phyloP scores from a whole-genome alignment of 768 basidiomycete genomes.

The Termitomyces sp. region DNA sequence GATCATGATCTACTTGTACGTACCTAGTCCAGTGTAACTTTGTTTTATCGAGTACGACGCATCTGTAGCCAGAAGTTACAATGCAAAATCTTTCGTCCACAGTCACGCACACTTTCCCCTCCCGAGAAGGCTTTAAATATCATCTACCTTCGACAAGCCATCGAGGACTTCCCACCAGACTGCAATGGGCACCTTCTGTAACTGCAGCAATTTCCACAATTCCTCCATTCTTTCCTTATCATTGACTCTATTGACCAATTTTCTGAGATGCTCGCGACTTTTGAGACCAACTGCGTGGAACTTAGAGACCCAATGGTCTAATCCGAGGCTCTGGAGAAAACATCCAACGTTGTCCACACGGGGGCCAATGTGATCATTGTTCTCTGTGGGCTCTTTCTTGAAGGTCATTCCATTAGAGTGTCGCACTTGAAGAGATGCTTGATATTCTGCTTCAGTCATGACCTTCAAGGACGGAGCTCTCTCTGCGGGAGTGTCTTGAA shows the following conservation, averaged over 20 bases:
- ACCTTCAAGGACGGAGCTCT: not conserved
- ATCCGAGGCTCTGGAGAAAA: not conserved
- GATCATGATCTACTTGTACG: too few species aligned
- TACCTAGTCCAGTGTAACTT: not conserved
- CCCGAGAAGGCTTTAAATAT: not conserved
- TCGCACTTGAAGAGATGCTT: not conserved
- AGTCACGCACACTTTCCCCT: not conserved
- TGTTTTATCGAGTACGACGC: not conserved
- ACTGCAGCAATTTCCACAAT: constrained; percentile 2
- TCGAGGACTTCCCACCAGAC: constrained; percentile 5
- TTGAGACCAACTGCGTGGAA: not conserved
- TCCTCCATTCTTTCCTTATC: constrained; percentile 2
- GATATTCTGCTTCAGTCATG: not conserved
- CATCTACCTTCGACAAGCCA: not conserved
- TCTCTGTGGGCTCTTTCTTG: not conserved
- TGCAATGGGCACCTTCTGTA: constrained; percentile 1
- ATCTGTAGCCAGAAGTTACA: not conserved
- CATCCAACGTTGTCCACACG: not conserved
- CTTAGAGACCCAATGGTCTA: not conserved
- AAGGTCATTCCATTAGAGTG: not conserved
- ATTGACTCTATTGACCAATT: not conserved
- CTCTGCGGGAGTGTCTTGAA: not conserved
- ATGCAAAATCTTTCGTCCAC: not conserved
- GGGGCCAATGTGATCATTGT: not conserved
- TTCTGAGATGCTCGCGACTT: not conserved